Conservation (phyloP, 306 rosid species). For the Trifolium fragiferum region DNA sequence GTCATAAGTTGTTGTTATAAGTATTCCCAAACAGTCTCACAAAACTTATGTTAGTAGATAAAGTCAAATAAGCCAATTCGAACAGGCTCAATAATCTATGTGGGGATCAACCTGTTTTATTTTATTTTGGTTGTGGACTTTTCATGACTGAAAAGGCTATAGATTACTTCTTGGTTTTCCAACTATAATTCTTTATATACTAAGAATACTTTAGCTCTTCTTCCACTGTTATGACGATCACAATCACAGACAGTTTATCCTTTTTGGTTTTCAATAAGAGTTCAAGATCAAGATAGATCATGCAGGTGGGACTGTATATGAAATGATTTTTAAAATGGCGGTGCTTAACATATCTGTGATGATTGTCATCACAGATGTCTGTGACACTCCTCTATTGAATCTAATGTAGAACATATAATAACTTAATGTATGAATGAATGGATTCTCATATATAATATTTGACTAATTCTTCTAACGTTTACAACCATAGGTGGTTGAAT, state of each 20-base stretch:
- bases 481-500: constrained; percentile 81
- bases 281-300: constrained; percentile 58
- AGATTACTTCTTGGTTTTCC: too few relatives aligned
- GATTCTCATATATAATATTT: constrained; percentile 33
- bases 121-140: too few relatives aligned
- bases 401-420: constrained; percentile 17
- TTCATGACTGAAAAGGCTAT: too few relatives aligned
- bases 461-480: constrained; percentile 30
- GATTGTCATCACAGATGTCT: constrained; percentile 69
- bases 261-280: constrained; percentile 66
- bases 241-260: constrained; percentile 64
- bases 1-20: too few relatives aligned
- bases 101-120: too few relatives aligned
- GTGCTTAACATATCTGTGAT: constrained; percentile 70
- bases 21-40: too few relatives aligned
- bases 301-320: constrained; percentile 74
- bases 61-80: too few relatives aligned
- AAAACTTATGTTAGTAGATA: too few relatives aligned
- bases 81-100: too few relatives aligned
- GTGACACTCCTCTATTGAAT: constrained; percentile 42
- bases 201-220: too few relatives aligned
- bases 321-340: constrained; percentile 52
- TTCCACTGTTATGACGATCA: constrained; percentile 73
- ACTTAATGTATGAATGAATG: constrained; percentile 13
- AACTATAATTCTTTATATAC: too few relatives aligned